These are phyloP conservation scores for Aspergillus diversus DNA, from an alignment of 495 filamentous ascomycete species.

Conservation along the genomic window DNA sequence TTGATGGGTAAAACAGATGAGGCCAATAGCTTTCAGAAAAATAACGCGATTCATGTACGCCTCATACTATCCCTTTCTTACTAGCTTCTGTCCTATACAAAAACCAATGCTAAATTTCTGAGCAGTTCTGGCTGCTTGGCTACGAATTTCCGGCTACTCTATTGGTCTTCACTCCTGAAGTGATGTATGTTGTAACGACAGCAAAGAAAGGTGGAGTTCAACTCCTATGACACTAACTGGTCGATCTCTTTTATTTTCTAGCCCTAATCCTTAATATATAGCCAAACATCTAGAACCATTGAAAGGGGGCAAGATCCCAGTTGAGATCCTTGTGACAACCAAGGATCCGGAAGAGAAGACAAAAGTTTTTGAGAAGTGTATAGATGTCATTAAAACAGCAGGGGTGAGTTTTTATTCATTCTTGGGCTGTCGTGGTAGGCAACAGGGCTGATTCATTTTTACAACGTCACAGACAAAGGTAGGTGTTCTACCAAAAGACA, in stretches of 20 bases:
- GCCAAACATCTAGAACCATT: constrained; percentile 92
- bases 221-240: not conserved
- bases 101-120: not conserved
- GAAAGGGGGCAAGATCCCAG: constrained; percentile 85
- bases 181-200: constrained; percentile 88
- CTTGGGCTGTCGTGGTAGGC: not conserved
- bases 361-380: constrained; percentile 80
- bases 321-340: constrained; percentile 85
- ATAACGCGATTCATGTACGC: constrained; percentile 91
- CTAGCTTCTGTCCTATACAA: not conserved
- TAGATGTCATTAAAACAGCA: constrained; percentile 81
- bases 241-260: constrained; percentile 7
- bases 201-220: constrained; percentile 82
- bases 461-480: constrained; percentile 71
- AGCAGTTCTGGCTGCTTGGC: constrained; percentile 94
- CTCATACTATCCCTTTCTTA: not conserved
- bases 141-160: constrained; percentile 98
- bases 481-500: constrained; percentile 82
- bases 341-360: constrained; percentile 90
- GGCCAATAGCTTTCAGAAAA: constrained; percentile 81
- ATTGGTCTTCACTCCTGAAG: constrained; percentile 86
- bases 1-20: constrained; percentile 95
- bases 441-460: not conserved
- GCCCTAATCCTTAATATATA: constrained; percentile 33
- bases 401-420: constrained; percentile 61